Evolutionary conservation across 345 rosid genomes (phyloP).

Genomic region (Turritis glabra): DNA sequence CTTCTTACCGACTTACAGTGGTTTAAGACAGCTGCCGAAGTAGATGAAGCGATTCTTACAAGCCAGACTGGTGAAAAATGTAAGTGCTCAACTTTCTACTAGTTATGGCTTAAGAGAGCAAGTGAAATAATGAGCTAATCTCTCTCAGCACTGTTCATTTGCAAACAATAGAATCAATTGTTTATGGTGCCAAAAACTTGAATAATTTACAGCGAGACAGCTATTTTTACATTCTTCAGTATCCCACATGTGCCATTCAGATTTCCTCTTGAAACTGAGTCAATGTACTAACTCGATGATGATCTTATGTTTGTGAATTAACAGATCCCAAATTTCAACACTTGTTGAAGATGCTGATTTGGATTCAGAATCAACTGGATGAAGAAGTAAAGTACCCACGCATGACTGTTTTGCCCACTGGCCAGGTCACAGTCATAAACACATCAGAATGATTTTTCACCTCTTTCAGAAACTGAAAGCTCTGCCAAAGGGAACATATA

Average conservation of each 20-base stretch:
- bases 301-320: neutral
- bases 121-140: neutral
- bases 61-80: conserved; percentile 93
- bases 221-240: neutral
- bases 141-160: neutral
- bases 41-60: conserved; percentile 78
- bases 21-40: conserved; percentile 76
- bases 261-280: neutral
- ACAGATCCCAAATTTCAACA: conserved; percentile 77
- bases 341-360: conserved; percentile 73
- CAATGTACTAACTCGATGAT: neutral
- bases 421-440: conserved; percentile 51
- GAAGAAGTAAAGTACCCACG: conserved; percentile 69
- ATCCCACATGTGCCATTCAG: neutral
- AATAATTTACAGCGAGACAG: neutral
- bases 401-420: conserved; percentile 60
- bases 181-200: neutral
- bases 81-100: conserved; percentile 14
- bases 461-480: neutral
- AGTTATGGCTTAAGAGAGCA: neutral
- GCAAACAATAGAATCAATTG: neutral
- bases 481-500: neutral
- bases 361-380: conserved; percentile 76
- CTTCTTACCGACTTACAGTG: conserved; percentile 73
- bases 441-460: conserved; percentile 44